Percentiles rank a stretch among this genome's conserved stretches.
These are phyloP conservation scores for Crithidia brevicula DNA, from an alignment of 208 protist genomes.

Conservation along the genomic window DNA sequence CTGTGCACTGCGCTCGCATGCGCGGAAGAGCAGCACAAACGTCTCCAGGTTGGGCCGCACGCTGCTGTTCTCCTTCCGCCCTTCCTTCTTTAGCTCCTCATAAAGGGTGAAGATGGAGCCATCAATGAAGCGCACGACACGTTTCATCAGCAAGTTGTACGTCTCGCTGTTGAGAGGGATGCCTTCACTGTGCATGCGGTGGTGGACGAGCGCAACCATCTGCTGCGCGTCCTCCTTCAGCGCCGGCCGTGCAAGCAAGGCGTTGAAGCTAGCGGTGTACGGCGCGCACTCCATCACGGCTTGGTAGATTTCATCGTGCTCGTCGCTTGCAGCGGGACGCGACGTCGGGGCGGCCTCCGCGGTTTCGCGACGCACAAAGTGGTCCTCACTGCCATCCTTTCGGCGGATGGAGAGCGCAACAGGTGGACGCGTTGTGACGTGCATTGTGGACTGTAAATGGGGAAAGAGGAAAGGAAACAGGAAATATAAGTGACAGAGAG, in stretches of 20 bases:
- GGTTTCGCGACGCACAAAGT: constrained; percentile 55
- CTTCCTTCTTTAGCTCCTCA: constrained; percentile 85
- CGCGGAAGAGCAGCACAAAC: constrained; percentile 84
- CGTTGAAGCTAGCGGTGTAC: constrained; percentile 91
- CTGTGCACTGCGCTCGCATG: constrained; percentile 83
- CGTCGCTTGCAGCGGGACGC: constrained; percentile 13
- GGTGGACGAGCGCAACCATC: constrained; percentile 71
- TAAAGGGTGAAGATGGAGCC: constrained; percentile 83
- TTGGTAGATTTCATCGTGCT: constrained; percentile 73
- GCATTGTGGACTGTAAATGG: constrained; percentile 10
- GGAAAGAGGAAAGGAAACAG: constrained; percentile 13
- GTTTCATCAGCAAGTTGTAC: constrained; percentile 91
- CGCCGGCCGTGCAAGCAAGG: constrained; percentile 54
- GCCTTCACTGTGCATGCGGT: constrained; percentile 82
- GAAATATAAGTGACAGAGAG: too few species aligned
- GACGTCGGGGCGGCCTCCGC: not conserved
- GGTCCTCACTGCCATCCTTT: constrained; percentile 63
- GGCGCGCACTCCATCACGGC: constrained; percentile 74
- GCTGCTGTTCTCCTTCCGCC: constrained; percentile 56
- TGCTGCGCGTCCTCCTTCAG: constrained; percentile 63
- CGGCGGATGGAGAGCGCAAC: constrained; percentile 70
- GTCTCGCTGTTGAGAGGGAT: constrained; percentile 90
- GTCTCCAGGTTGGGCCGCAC: constrained; percentile 81
- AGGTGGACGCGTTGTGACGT: constrained; percentile 39
- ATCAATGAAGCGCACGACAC: constrained; percentile 77